These are phyloP conservation scores for Santalum album DNA, from an alignment of 164 flowering plant genomes.

Conservation along the genomic window DNA sequence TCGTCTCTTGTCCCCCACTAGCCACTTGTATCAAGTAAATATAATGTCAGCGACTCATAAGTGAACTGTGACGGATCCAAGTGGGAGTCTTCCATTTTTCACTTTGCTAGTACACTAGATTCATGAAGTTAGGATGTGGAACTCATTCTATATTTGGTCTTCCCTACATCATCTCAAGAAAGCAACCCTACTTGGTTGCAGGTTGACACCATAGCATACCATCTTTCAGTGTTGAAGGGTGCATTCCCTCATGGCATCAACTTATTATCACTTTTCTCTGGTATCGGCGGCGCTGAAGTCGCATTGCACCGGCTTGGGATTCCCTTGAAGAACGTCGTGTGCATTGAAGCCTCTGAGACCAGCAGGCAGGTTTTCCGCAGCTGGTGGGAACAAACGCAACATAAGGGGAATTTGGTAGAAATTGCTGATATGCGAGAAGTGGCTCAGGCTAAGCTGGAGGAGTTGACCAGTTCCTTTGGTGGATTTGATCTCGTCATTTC, in stretches of 20 bases:
- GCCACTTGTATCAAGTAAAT: too few species aligned
- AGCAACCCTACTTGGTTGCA: constrained; percentile 1
- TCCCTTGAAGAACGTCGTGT: constrained; percentile 20
- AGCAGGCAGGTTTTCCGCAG: constrained; percentile 10
- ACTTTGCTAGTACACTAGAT: too few species aligned
- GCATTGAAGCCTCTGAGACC: constrained; percentile 17
- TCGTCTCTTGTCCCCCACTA: too few species aligned
- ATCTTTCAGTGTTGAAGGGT: constrained; percentile 28
- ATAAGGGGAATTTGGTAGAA: constrained; percentile 21
- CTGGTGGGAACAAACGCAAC: constrained; percentile 37
- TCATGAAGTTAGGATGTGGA: too few species aligned
- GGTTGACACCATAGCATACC: constrained; percentile 35
- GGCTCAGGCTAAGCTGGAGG: constrained; percentile 11
- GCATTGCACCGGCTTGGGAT: constrained; percentile 21
- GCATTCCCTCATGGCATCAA: constrained; percentile 25
- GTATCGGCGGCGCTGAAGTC: constrained; percentile 39
- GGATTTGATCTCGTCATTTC: constrained; percentile 37
- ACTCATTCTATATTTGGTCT: too few species aligned
- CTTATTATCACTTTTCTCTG: constrained; percentile 32
- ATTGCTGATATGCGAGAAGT: constrained; percentile 22
- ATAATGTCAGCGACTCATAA: too few species aligned
- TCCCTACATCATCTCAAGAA: too few species aligned
- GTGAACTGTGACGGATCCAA: too few species aligned
- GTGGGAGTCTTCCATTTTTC: too few species aligned
- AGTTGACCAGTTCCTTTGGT: constrained; percentile 16